Conservation (phyloP, 352 stramenopile species). For the Pythium diclinum region DNA sequence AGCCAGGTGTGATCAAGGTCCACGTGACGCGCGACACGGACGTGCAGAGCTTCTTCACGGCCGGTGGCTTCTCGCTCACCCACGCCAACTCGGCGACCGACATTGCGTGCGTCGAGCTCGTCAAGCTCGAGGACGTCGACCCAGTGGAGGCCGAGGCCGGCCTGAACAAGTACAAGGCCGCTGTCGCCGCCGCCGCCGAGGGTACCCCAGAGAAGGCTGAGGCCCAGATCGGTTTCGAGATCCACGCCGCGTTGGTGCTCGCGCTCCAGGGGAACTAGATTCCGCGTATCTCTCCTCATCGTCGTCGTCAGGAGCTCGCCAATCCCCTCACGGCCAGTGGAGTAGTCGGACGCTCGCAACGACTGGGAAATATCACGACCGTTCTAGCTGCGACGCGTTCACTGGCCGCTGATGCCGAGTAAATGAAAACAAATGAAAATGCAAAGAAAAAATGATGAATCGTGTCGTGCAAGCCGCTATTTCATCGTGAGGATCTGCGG, state of each 20-base stretch:
- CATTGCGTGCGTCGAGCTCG: conserved; percentile 95
- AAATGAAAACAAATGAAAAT: conserved; percentile 20
- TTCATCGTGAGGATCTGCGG: neutral
- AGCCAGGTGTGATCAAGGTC: conserved; percentile 93
- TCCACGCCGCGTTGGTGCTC: conserved; percentile 90
- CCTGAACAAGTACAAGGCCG: conserved; percentile 90
- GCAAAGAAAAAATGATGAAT: conserved; percentile 9
- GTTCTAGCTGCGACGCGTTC: neutral
- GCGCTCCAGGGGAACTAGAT: conserved; percentile 79
- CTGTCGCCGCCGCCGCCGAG: conserved; percentile 71
- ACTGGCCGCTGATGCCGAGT: conserved; percentile 17
- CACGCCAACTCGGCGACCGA: conserved; percentile 96
- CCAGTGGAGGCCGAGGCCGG: conserved; percentile 78
- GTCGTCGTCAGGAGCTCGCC: conserved; percentile 2
- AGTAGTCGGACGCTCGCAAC: neutral
- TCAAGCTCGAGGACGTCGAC: conserved; percentile 97
- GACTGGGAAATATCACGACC: neutral
- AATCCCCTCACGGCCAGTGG: conserved; percentile 1
- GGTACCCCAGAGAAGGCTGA: conserved; percentile 91
- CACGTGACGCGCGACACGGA: conserved; percentile 82
- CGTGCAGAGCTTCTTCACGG: conserved; percentile 97
- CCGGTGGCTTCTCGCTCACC: conserved; percentile 95
- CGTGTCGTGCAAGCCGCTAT: neutral
- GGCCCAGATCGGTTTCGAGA: conserved; percentile 95
- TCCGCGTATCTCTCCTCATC: neutral